Evolutionary conservation across 495 filamentous ascomycete genomes (phyloP).

Genomic region (Penicillium ucsense): DNA sequence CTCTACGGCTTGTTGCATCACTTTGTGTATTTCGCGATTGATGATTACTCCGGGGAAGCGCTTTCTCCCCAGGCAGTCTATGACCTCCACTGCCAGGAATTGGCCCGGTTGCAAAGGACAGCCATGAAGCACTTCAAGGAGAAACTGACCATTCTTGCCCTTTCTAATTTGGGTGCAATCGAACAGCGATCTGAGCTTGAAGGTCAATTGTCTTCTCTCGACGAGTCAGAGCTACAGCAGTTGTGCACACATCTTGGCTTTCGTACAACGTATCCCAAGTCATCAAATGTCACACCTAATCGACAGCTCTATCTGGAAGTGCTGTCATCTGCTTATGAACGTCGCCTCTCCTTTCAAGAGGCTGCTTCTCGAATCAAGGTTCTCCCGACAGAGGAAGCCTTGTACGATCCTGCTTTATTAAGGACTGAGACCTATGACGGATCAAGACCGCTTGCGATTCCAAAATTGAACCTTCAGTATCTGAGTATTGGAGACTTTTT

Average conservation of each 20-base stretch:
- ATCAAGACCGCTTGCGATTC: constrained; percentile 78
- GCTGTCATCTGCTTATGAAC: constrained; percentile 68
- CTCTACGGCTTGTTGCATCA: constrained; percentile 70
- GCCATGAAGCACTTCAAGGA: constrained; percentile 79
- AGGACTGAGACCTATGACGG: constrained; percentile 87
- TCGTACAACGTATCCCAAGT: constrained; percentile 68
- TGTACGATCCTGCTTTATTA: constrained; percentile 80
- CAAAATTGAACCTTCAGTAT: constrained; percentile 93
- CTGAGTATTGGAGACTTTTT: constrained; percentile 91
- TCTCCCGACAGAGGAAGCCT: constrained; percentile 66
- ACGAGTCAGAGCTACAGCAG: constrained; percentile 60
- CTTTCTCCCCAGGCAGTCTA: constrained; percentile 63
- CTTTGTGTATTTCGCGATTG: constrained; percentile 78
- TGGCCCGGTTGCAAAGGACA: constrained; percentile 74
- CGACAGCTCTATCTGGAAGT: constrained; percentile 66
- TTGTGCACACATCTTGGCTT: constrained; percentile 67
- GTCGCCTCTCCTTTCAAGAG: constrained; percentile 77
- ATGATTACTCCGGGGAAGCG: constrained; percentile 80
- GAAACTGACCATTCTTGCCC: constrained; percentile 78
- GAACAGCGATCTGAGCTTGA: constrained; percentile 70
- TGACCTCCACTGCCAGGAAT: constrained; percentile 61
- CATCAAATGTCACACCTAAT: constrained; percentile 49
- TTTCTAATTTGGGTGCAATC: constrained; percentile 87
- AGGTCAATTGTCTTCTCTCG: constrained; percentile 61
- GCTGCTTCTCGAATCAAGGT: constrained; percentile 57